Percentiles rank a stretch among this genome's conserved stretches.
These are phyloP conservation scores for Penicillium thymicola DNA, from an alignment of 2,329 filamentous ascomycete genomes.

Conservation along the genomic window DNA sequence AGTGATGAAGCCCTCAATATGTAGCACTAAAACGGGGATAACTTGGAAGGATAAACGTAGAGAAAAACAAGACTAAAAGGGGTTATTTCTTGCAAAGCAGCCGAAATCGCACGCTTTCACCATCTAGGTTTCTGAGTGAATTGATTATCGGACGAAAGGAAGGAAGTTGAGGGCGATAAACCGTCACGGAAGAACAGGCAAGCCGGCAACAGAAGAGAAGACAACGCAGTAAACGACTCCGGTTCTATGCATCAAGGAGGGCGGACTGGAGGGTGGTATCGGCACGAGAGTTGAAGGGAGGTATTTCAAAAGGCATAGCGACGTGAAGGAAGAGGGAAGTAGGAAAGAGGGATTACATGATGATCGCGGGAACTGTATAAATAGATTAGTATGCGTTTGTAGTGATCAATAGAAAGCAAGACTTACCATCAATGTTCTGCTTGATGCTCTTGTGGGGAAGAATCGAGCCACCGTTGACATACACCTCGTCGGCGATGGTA, in stretches of 20 bases:
- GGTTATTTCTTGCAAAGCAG: constrained; percentile 20
- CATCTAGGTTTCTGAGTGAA: constrained; percentile 32
- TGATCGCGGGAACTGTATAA: constrained; percentile 45
- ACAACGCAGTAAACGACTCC: constrained; percentile 37
- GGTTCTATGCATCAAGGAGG: constrained; percentile 35
- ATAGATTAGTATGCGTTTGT: constrained; percentile 4
- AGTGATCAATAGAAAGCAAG: neutral
- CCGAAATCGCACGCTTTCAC: constrained; percentile 24
- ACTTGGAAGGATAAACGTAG: constrained; percentile 7
- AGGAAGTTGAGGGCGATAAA: constrained; percentile 18
- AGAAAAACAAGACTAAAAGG: constrained; percentile 21
- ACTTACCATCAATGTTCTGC: constrained; percentile 81
- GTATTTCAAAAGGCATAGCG: constrained; percentile 26
- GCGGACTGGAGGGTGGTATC: constrained; percentile 25
- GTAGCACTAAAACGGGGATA: constrained; percentile 8
- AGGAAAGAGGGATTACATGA: constrained; percentile 42
- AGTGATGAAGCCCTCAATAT: constrained; percentile 8
- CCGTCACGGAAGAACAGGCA: constrained; percentile 17
- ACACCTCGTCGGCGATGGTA: constrained; percentile 95
- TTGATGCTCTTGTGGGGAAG: constrained; percentile 99
- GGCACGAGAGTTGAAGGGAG: constrained; percentile 19
- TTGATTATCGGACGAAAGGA: constrained; percentile 18
- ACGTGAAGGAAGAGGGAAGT: constrained; percentile 22
- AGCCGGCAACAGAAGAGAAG: constrained; percentile 24
- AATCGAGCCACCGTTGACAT: constrained; percentile 94